A percentile compares a stretch with the other conserved stretches of the same genome.
phyloP scores from a whole-genome alignment of 768 basidiomycete species.

The Coprinopsis sp. region DNA sequence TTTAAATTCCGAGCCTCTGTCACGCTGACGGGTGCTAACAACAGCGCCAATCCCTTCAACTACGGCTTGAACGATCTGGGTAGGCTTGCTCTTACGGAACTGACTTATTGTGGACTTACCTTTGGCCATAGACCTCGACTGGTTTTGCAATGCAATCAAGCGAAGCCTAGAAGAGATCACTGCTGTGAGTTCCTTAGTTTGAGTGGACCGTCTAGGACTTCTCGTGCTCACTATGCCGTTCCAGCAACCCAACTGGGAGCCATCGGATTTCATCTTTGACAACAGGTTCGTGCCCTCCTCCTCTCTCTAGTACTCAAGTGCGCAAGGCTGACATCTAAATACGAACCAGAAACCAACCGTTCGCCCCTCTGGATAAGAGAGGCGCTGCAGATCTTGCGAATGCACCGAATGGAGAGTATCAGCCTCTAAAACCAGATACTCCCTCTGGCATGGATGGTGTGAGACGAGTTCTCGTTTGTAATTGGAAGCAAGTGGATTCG shows the following conservation, averaged over 20 bases:
- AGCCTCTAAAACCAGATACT: neutral
- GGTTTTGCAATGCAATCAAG: conserved; percentile 58
- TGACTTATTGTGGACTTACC: neutral
- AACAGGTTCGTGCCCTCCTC: conserved; percentile 24
- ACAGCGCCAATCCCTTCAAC: conserved; percentile 58
- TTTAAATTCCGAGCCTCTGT: neutral
- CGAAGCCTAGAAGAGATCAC: conserved; percentile 66
- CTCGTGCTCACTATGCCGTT: neutral
- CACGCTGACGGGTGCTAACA: neutral
- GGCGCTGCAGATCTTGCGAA: conserved; percentile 43
- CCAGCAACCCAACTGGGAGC: conserved; percentile 50
- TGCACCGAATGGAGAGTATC: neutral
- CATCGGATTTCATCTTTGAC: conserved; percentile 47
- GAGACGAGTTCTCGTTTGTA: neutral
- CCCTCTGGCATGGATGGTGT: neutral
- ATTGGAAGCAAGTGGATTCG: conserved; percentile 3
- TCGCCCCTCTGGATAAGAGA: conserved; percentile 56
- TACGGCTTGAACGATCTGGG: conserved; percentile 60
- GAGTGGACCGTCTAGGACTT: conserved; percentile 1
- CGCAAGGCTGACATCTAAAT: neutral
- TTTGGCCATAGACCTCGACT: conserved; percentile 45
- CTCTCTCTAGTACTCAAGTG: neutral
- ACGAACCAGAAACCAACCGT: conserved; percentile 50
- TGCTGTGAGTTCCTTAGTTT: conserved; percentile 36
- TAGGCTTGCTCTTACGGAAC: conserved; percentile 15